phyloP scores from a whole-genome alignment of 2,329 filamentous ascomycete species.

The Fusarium neocosmosporiellum region DNA sequence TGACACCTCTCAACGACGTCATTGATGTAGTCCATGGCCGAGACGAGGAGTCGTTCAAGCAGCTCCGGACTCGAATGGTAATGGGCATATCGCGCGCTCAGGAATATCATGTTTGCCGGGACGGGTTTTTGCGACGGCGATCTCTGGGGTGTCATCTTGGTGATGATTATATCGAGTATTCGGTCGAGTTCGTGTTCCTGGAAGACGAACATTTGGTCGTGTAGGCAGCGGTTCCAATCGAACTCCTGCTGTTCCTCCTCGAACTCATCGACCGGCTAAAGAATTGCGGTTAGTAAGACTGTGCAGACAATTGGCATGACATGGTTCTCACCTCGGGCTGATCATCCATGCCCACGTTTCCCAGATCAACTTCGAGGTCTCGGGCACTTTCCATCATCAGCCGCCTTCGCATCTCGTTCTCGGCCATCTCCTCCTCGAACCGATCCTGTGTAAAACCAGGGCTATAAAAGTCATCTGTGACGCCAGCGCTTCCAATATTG shows the following conservation, averaged over 20 bases:
- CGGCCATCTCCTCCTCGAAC: conserved; percentile 97
- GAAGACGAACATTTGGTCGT: conserved; percentile 99
- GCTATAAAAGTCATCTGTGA: conserved; percentile 92
- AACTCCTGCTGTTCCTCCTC: conserved; percentile 94
- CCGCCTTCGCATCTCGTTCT: conserved; percentile 92
- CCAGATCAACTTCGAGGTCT: conserved; percentile 95
- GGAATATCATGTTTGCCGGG: conserved; percentile 95
- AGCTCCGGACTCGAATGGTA: conserved; percentile 93
- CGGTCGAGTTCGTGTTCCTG: conserved; percentile 92
- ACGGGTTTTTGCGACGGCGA: conserved; percentile 98
- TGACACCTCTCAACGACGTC: conserved; percentile 94
- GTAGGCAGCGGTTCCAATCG: conserved; percentile 91
- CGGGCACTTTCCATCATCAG: conserved; percentile 99
- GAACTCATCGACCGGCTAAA: conserved; percentile 78
- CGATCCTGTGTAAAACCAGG: conserved; percentile 91
- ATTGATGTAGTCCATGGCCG: conserved; percentile 96
- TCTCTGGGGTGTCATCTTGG: conserved; percentile 95
- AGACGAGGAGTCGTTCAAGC: conserved; percentile 80
- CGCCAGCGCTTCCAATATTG: conserved; percentile 81
- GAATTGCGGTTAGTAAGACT: not conserved
- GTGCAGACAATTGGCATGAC: not conserved
- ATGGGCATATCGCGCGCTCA: conserved; percentile 94
- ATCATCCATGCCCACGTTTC: conserved; percentile 95
- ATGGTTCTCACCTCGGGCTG: conserved; percentile 79
- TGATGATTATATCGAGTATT: conserved; percentile 95